These are phyloP conservation scores for Corymbia citriodora DNA, from an alignment of 441 rosid species.

Conservation along the genomic window DNA sequence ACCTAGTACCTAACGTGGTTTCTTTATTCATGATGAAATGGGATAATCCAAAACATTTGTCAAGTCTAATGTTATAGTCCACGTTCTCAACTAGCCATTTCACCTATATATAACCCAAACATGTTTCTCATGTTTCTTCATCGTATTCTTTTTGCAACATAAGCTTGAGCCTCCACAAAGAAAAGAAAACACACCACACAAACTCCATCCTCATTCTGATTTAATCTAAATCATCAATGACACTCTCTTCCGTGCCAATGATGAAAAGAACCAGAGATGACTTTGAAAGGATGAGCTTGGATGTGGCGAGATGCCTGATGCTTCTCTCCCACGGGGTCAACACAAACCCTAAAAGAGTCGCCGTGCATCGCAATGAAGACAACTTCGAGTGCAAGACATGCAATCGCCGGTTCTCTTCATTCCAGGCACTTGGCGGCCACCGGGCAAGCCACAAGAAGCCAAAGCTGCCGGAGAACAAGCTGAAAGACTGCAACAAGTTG, in stretches of 20 bases:
- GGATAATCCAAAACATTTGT: not conserved
- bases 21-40: not conserved
- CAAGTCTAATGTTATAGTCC: not conserved
- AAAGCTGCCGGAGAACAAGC: conserved; percentile 2
- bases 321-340: conserved; percentile 20
- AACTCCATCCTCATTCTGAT: not conserved
- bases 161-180: not conserved
- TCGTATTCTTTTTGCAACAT: not conserved
- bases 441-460: conserved; percentile 59
- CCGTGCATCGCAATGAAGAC: not conserved
- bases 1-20: not conserved
- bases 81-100: not conserved
- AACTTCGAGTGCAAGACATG: conserved; percentile 57
- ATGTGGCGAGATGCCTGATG: conserved; percentile 33
- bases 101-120: not conserved
- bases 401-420: conserved; percentile 42
- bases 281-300: conserved; percentile 20
- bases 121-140: not conserved
- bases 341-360: not conserved
- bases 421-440: conserved; percentile 67
- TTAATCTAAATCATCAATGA: not conserved
- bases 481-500: not conserved
- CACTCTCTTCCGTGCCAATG: not conserved
- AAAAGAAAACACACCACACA: not conserved
- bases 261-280: conserved; percentile 34